These are phyloP conservation scores for Sporisorium exsertum DNA, from an alignment of 1,284 basidiomycete species.

Conservation along the genomic window DNA sequence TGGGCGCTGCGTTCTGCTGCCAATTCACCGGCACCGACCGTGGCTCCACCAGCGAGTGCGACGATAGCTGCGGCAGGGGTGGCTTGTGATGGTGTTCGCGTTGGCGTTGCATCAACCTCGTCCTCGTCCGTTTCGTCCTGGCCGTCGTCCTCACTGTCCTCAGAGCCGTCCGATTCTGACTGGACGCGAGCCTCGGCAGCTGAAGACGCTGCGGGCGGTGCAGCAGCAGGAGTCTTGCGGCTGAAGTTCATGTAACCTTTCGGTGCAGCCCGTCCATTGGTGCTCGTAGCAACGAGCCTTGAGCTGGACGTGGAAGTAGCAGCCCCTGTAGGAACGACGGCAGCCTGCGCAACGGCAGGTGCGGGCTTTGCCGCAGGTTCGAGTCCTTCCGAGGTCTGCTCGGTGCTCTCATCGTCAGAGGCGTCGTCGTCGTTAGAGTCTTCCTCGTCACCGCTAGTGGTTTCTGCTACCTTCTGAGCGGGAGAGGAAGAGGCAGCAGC, in stretches of 20 bases:
- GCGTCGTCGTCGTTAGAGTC: constrained; percentile 20
- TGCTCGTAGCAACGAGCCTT: constrained; percentile 21
- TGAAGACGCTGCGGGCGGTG: constrained; percentile 7
- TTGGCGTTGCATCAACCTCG: constrained; percentile 12
- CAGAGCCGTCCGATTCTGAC: constrained; percentile 19
- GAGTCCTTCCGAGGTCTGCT: constrained; percentile 41
- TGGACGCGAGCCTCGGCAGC: constrained; percentile 2
- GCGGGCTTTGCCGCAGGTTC: constrained; percentile 20
- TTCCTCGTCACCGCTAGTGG: constrained; percentile 43
- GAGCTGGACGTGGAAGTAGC: constrained; percentile 10
- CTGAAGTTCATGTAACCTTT: constrained; percentile 40
- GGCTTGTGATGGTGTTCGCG: constrained; percentile 11
- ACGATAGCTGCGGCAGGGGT: constrained; percentile 36
- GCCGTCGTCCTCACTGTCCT: constrained; percentile 21
- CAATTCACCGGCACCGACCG: constrained; percentile 19
- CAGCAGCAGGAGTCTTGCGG: constrained; percentile 22
- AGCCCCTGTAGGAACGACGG: constrained; percentile 11
- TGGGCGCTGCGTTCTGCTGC: constrained; percentile 26
- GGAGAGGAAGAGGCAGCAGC: not conserved
- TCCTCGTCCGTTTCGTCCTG: constrained; percentile 16
- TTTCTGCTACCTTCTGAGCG: constrained; percentile 23
- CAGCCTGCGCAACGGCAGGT: constrained; percentile 21
- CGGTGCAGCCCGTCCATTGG: constrained; percentile 23
- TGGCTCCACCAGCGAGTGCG: constrained; percentile 15
- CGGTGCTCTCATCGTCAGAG: constrained; percentile 37